phyloP scores from a whole-genome alignment of 2,329 filamentous ascomycete genomes.

The Orbilia oligospora region DNA sequence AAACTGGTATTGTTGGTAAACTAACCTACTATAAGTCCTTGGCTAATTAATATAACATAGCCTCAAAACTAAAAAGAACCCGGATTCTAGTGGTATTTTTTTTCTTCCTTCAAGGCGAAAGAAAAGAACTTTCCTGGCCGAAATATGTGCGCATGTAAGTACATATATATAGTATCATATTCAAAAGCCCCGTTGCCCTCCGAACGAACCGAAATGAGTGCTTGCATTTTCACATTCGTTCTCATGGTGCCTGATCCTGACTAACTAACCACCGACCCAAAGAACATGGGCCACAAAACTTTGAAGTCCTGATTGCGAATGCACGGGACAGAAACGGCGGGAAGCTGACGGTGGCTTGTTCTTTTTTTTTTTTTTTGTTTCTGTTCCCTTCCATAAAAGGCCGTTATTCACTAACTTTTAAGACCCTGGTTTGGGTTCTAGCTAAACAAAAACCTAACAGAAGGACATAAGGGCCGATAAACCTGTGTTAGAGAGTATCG shows the following conservation, averaged over 20 bases:
- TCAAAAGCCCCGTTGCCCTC: slow-evolving; percentile 49
- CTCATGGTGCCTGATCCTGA: slow-evolving; percentile 11
- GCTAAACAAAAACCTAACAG: neutral
- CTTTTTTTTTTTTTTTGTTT: neutral
- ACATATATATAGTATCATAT: slow-evolving; percentile 55
- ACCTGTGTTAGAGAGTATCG: neutral
- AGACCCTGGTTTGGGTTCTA: too few species aligned
- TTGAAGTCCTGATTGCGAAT: slow-evolving; percentile 26
- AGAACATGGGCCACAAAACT: slow-evolving; percentile 15
- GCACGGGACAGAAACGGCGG: slow-evolving; percentile 33
- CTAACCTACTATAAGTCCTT: slow-evolving; percentile 4
- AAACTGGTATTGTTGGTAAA: slow-evolving; percentile 1
- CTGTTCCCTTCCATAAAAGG: neutral
- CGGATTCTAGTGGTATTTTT: slow-evolving; percentile 1
- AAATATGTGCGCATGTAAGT: slow-evolving; percentile 28
- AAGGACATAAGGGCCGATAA: neutral
- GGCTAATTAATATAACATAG: slow-evolving; percentile 15
- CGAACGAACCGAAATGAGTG: slow-evolving; percentile 50
- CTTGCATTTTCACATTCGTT: slow-evolving; percentile 23
- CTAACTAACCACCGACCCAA: slow-evolving; percentile 7
- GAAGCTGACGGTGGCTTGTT: slow-evolving; percentile 23
- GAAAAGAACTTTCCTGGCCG: neutral
- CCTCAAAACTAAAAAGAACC: neutral
- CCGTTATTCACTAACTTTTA: neutral
- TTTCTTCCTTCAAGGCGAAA: neutral